A percentile compares a stretch with the other conserved stretches of the same genome.
Evolutionary conservation across 2,329 filamentous ascomycete species (phyloP).

Genomic region (Chrysoporthe puriensis): DNA sequence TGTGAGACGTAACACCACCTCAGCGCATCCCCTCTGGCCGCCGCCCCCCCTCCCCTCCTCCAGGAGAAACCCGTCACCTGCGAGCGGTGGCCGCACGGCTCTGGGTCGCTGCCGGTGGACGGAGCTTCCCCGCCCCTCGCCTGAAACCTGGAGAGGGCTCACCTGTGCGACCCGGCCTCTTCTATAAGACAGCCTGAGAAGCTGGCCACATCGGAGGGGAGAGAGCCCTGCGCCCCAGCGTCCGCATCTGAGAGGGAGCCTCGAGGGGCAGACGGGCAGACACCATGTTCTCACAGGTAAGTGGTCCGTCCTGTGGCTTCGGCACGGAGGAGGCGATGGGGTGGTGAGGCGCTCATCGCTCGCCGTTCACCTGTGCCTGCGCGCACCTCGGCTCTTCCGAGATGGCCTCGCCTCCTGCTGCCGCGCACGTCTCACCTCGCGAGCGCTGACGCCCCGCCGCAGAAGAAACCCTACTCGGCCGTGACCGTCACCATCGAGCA

Average conservation of each 20-base stretch:
- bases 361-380: neutral
- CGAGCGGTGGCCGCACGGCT: too few relatives aligned
- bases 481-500: constrained; percentile 92
- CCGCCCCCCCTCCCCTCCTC: too few relatives aligned
- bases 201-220: neutral
- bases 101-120: too few relatives aligned
- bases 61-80: too few relatives aligned
- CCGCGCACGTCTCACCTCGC: neutral
- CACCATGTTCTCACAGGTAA: constrained; percentile 29
- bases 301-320: neutral
- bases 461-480: constrained; percentile 89
- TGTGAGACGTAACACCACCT: neutral
- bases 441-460: constrained; percentile 22
- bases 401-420: neutral
- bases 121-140: too few relatives aligned
- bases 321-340: neutral
- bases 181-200: neutral
- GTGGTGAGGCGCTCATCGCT: neutral
- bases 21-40: neutral
- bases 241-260: neutral
- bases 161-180: too few relatives aligned
- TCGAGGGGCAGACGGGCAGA: neutral
- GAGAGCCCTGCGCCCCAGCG: neutral
- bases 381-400: neutral
- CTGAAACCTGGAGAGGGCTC: too few relatives aligned